phyloP scores from a whole-genome alignment of 768 basidiomycete genomes.

The Leccinum truebloodii region DNA sequence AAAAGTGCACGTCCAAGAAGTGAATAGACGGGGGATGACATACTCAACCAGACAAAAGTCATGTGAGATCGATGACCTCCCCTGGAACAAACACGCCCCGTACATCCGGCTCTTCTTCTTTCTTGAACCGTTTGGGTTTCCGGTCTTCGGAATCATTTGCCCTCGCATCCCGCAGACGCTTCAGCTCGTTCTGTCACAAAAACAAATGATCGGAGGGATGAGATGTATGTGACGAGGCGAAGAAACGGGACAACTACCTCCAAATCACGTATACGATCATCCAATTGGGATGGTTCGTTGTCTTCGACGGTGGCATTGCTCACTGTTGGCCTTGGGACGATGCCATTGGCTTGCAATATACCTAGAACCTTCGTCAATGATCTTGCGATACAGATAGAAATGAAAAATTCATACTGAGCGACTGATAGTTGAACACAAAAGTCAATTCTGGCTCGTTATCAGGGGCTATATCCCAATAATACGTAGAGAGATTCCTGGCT shows the following conservation, averaged over 20 bases:
- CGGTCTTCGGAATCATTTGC: not conserved
- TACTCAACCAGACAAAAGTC: too few species aligned
- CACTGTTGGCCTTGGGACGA: not conserved
- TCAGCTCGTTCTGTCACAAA: slow-evolving; percentile 13
- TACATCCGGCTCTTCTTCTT: slow-evolving; percentile 1
- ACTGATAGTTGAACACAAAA: not conserved
- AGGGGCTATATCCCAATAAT: not conserved
- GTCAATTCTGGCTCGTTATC: not conserved
- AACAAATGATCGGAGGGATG: not conserved
- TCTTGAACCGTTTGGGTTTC: slow-evolving; percentile 21
- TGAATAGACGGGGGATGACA: too few species aligned
- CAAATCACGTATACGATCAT: slow-evolving; percentile 1
- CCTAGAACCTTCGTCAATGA: not conserved
- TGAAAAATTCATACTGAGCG: not conserved
- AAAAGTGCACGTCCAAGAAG: too few species aligned
- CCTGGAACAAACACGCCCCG: not conserved
- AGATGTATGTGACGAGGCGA: not conserved
- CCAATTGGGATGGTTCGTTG: not conserved
- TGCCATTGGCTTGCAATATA: not conserved
- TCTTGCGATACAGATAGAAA: not conserved
- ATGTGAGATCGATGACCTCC: slow-evolving; percentile 16
- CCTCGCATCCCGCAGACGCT: slow-evolving; percentile 16
- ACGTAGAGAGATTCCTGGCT: not conserved
- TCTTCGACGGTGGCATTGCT: not conserved
- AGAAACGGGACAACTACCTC: slow-evolving; percentile 4